phyloP scores from a whole-genome alignment of 75 land plant species.

The Sequoia sempervirens region DNA sequence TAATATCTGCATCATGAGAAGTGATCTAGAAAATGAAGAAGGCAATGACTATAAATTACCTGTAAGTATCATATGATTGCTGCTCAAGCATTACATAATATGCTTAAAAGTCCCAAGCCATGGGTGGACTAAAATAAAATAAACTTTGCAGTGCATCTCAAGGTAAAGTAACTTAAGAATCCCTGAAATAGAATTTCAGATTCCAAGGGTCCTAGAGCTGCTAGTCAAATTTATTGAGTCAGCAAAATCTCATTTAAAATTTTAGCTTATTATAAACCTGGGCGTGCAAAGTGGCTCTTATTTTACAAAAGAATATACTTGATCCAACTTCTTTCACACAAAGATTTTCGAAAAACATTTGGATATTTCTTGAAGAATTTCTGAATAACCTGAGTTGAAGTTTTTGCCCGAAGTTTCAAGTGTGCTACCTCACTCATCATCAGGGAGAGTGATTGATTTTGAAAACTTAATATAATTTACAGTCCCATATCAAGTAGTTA shows the following conservation, averaged over 20 bases:
- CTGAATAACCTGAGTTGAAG: too few relatives aligned
- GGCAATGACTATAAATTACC: background rate
- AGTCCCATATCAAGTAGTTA: too few relatives aligned
- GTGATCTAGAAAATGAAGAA: too few relatives aligned
- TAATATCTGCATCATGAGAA: too few relatives aligned
- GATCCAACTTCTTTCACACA: too few relatives aligned
- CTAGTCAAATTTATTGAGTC: background rate
- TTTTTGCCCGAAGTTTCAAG: too few relatives aligned
- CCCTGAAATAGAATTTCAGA: background rate
- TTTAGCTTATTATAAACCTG: background rate
- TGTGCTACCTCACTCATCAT: too few relatives aligned
- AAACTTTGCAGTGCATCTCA: background rate
- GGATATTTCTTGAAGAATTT: too few relatives aligned
- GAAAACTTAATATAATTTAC: too few relatives aligned
- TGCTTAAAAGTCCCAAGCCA: background rate
- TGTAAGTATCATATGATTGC: background rate
- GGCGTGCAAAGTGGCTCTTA: background rate
- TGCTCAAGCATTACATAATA: background rate
- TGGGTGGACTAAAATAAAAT: background rate
- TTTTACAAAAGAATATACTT: too few relatives aligned
- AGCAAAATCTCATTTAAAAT: background rate
- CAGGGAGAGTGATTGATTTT: too few relatives aligned
- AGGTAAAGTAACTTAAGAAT: background rate
- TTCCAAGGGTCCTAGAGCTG: background rate
- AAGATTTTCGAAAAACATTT: too few relatives aligned